Evolutionary conservation across 257 asterid species (phyloP).

Genomic region (Henckelia pumila): DNA sequence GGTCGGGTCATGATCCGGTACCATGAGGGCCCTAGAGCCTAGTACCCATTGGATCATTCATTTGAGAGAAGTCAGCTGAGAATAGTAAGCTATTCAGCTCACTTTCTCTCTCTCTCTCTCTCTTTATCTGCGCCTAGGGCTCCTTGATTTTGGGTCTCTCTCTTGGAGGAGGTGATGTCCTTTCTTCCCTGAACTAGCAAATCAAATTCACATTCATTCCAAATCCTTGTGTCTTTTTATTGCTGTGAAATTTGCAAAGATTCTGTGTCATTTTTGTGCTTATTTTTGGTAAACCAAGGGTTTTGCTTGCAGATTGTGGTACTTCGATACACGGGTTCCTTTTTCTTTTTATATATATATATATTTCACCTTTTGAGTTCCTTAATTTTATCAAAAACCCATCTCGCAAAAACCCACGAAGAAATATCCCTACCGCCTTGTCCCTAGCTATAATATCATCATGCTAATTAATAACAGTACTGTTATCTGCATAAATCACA

Average conservation of each 20-base stretch:
- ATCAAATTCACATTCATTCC: too few species aligned
- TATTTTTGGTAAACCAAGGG: background rate
- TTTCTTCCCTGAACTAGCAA: constrained; percentile 2
- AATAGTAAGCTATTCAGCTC: background rate
- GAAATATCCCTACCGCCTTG: too few species aligned
- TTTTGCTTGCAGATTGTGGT: constrained; percentile 12
- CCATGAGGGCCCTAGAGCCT: too few species aligned
- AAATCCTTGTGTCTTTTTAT: too few species aligned
- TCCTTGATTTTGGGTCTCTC: background rate
- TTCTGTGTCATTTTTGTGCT: background rate
- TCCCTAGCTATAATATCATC: background rate
- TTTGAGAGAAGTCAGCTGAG: too few species aligned
- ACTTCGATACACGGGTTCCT: background rate
- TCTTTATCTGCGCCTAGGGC: constrained; percentile 12
- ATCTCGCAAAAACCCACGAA: background rate
- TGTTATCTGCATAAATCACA: background rate
- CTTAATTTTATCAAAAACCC: background rate
- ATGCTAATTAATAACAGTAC: too few species aligned
- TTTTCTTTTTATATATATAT: too few species aligned
- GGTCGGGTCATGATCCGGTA: too few species aligned
- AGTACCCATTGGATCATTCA: too few species aligned
- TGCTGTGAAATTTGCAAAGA: background rate
- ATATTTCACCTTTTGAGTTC: too few species aligned
- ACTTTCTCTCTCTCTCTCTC: constrained; percentile 12
- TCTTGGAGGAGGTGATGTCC: background rate